phyloP scores from a whole-genome alignment of 2,329 filamentous ascomycete species.

The Lasiodiplodia sp. region DNA sequence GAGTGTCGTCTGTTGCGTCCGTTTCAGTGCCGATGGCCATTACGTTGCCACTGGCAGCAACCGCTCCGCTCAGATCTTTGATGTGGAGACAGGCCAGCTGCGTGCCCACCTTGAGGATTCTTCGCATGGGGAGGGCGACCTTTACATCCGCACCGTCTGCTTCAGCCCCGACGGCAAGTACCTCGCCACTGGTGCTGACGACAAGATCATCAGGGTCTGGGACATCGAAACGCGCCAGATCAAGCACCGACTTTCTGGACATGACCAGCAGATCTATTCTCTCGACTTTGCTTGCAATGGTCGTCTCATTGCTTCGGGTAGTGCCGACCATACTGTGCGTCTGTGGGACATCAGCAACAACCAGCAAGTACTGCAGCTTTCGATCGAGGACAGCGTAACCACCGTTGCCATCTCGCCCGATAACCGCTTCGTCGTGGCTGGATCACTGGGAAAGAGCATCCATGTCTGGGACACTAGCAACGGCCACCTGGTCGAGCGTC shows the following conservation, averaged over 20 bases:
- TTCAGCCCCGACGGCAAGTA: conserved; percentile 97
- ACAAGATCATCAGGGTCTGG: conserved; percentile 98
- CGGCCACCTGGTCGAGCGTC: conserved; percentile 85
- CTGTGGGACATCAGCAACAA: conserved; percentile 94
- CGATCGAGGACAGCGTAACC: conserved; percentile 95
- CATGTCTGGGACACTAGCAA: conserved; percentile 93
- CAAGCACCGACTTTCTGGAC: conserved; percentile 90
- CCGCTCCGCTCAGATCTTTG: conserved; percentile 98
- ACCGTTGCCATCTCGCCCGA: conserved; percentile 97
- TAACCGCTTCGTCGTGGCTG: conserved; percentile 91
- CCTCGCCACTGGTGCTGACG: conserved; percentile 93
- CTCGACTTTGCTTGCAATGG: conserved; percentile 94
- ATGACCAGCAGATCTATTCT: conserved; percentile 98
- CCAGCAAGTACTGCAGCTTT: conserved; percentile 81
- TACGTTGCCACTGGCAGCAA: conserved; percentile 98
- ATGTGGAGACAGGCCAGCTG: conserved; percentile 85
- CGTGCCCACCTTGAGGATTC: conserved; percentile 91
- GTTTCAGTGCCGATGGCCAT: conserved; percentile 94
- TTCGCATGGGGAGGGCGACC: conserved; percentile 82
- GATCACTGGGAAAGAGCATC: conserved; percentile 96
- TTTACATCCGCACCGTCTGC: conserved; percentile 97
- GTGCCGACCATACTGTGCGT: conserved; percentile 90
- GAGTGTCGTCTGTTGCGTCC: conserved; percentile 96
- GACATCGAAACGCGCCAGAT: conserved; percentile 86
- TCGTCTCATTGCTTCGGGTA: conserved; percentile 92